Percentiles rank a stretch among this genome's conserved stretches.
Evolutionary conservation across 176 grass and related monocot species (phyloP).

Genomic region (Phoenix roebelenii): DNA sequence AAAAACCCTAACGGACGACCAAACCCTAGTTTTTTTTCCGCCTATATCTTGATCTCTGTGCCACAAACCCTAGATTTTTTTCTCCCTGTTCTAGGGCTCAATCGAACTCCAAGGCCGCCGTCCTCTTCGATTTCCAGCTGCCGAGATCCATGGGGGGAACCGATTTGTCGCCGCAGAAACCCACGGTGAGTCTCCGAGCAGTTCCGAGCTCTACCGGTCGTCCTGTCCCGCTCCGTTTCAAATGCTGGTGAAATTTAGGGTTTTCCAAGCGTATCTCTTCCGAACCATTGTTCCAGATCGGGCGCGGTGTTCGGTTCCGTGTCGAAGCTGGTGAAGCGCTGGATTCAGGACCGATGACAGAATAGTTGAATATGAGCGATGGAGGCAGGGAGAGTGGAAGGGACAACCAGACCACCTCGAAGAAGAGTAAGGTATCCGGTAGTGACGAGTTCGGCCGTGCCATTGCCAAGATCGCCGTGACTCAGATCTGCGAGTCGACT

Average conservation of each 20-base stretch:
- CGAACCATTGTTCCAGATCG: not conserved
- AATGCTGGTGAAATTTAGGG: constrained; percentile 7
- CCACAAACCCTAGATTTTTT: constrained; percentile 29
- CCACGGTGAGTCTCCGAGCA: constrained; percentile 4
- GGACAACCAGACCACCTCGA: constrained; percentile 13
- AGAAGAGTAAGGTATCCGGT: constrained; percentile 5
- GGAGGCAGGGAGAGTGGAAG: constrained; percentile 25
- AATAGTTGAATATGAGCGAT: constrained; percentile 54
- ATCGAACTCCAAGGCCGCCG: no score
- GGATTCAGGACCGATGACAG: constrained; percentile 23
- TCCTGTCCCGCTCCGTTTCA: not conserved
- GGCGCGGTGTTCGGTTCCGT: not conserved
- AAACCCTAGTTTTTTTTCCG: no score
- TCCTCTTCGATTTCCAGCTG: not conserved
- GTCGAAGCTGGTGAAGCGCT: no score
- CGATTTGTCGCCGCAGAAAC: not conserved
- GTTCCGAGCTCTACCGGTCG: not conserved
- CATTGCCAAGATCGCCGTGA: constrained; percentile 44
- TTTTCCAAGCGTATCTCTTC: constrained; percentile 2
- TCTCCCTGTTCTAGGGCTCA: no score
- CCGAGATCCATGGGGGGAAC: constrained; percentile 4
- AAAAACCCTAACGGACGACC: no score
- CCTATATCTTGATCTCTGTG: not conserved
- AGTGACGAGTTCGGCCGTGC: constrained; percentile 59
- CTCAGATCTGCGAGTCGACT: constrained; percentile 55